These are phyloP conservation scores for Ceratocystis cacaofunesta DNA, from an alignment of 2,329 filamentous ascomycete species.

Conservation along the genomic window DNA sequence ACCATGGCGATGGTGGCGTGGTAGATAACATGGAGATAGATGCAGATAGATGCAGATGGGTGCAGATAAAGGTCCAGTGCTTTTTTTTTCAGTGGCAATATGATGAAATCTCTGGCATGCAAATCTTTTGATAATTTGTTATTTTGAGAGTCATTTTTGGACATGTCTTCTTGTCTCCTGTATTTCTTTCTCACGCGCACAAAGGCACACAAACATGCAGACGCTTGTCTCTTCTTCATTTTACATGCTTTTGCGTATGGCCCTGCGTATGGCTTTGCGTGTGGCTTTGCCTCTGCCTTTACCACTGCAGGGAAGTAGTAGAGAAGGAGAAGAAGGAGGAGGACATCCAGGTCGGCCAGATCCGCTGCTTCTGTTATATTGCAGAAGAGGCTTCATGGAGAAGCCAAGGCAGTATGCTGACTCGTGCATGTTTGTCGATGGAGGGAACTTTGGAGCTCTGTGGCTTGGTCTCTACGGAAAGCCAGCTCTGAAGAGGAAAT, in stretches of 20 bases:
- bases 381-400: not conserved
- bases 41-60: not conserved
- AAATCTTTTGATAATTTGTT: not conserved
- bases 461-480: not conserved
- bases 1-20: not conserved
- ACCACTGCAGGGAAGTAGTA: too few species aligned
- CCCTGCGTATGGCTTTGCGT: too few species aligned
- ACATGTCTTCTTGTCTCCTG: not conserved
- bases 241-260: too few species aligned
- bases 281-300: too few species aligned
- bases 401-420: conserved; percentile 2
- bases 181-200: not conserved
- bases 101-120: not conserved
- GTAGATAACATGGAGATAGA: not conserved
- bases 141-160: not conserved
- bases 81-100: not conserved
- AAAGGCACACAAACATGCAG: not conserved
- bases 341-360: not conserved
- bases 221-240: too few species aligned
- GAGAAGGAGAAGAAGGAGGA: not conserved
- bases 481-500: not conserved
- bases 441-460: conserved; percentile 7
- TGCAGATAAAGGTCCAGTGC: not conserved
- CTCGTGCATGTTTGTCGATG: conserved; percentile 4
- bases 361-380: not conserved